Evolutionary conservation across 139 green algal genomes (phyloP).

Genomic region (Volvox africanus): DNA sequence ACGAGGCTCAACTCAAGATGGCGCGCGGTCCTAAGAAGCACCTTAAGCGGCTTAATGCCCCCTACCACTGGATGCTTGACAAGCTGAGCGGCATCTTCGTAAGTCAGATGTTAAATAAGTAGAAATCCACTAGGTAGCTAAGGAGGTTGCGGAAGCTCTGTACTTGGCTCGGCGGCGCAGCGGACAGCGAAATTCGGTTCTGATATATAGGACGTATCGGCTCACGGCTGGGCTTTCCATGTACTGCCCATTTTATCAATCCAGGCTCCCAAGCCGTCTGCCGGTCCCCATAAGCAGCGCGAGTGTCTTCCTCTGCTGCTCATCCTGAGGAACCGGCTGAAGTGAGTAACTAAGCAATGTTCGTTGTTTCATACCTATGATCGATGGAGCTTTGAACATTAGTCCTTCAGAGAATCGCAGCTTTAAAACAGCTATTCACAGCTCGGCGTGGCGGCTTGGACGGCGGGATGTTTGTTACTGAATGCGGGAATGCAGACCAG

Average conservation of each 20-base stretch:
- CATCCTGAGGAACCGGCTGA: conserved; percentile 98
- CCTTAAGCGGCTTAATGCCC: conserved; percentile 98
- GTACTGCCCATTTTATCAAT: not conserved
- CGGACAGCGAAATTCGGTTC: not conserved
- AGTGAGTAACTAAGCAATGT: conserved; percentile 72
- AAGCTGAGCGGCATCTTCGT: conserved; percentile 99
- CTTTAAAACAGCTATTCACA: not conserved
- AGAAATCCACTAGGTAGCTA: not conserved
- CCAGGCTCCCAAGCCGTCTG: conserved; percentile 97
- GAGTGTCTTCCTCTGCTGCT: conserved; percentile 98
- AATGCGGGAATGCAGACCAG: too few species aligned
- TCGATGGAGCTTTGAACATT: too few species aligned
- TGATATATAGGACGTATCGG: not conserved
- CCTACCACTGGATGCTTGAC: conserved; percentile 99
- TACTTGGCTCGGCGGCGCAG: not conserved
- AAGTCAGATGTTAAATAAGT: conserved; percentile 59
- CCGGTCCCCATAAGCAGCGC: conserved; percentile 97
- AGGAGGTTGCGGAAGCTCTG: not conserved
- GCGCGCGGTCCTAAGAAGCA: conserved; percentile 98
- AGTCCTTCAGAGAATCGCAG: too few species aligned
- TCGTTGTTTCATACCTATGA: too few species aligned
- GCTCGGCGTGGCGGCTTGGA: conserved; percentile 14
- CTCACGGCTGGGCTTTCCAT: not conserved
- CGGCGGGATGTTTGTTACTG: conserved; percentile 40
- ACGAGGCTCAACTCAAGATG: conserved; percentile 63